phyloP scores from a whole-genome alignment of 768 basidiomycete species.

The Amyloporia xantha region DNA sequence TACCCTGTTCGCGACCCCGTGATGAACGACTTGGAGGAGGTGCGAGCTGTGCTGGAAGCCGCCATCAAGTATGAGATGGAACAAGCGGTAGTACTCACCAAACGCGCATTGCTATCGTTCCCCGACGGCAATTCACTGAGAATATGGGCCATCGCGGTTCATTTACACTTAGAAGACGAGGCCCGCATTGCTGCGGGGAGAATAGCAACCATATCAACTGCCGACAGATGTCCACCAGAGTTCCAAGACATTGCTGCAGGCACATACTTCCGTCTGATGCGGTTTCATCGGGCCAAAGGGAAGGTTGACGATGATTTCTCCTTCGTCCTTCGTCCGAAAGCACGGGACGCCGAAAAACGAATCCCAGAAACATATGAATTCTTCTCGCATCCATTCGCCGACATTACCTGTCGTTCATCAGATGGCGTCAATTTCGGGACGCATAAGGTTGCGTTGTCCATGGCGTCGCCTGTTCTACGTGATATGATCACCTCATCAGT shows the following conservation, averaged over 20 bases:
- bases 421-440: no score
- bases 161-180: not conserved
- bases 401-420: constrained; percentile 49
- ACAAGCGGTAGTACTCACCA: not conserved
- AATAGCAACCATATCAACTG: no score
- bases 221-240: not conserved
- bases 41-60: constrained; percentile 12
- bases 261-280: constrained; percentile 7
- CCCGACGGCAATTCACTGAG: not conserved
- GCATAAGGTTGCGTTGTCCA: constrained; percentile 29
- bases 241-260: constrained; percentile 5
- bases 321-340: not conserved
- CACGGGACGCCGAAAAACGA: not conserved
- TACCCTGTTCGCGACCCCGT: constrained; percentile 11
- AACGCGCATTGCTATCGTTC: not conserved
- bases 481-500: not conserved
- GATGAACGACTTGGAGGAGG: constrained; percentile 5
- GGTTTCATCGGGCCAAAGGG: not conserved
- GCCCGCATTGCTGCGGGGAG: not conserved
- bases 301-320: not conserved
- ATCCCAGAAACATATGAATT: not conserved
- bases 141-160: not conserved
- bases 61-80: constrained; percentile 16
- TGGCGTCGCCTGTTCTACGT: constrained; percentile 29
- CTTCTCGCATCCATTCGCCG: constrained; percentile 16